These are phyloP conservation scores for Xenosphaeropsis pyriputrescens DNA, from an alignment of 2,329 filamentous ascomycete species.

Conservation along the genomic window DNA sequence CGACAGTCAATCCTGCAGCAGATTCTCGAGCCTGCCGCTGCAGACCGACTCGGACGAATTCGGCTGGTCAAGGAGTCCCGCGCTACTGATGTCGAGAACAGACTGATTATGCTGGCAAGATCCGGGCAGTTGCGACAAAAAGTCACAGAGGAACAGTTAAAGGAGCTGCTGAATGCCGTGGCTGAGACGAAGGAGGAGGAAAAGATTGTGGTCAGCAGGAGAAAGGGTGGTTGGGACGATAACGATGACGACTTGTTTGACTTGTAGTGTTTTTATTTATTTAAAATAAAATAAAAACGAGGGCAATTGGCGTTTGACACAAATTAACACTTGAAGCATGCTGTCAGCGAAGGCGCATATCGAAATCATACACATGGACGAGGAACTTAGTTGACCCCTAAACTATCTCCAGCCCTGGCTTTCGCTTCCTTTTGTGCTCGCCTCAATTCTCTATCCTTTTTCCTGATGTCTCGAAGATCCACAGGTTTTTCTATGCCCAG, in stretches of 20 bases:
- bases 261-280: constrained; percentile 24
- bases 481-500: constrained; percentile 80
- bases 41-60: constrained; percentile 86
- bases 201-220: constrained; percentile 74
- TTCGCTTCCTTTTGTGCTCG: constrained; percentile 43
- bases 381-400: not conserved
- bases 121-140: constrained; percentile 75
- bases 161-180: constrained; percentile 76
- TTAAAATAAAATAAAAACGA: too few species aligned
- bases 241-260: constrained; percentile 65
- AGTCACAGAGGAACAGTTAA: constrained; percentile 85
- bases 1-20: constrained; percentile 66
- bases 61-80: constrained; percentile 89
- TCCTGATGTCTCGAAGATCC: constrained; percentile 67
- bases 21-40: constrained; percentile 88
- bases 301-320: too few species aligned
- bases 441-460: constrained; percentile 51
- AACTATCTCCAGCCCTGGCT: not conserved
- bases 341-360: too few species aligned
- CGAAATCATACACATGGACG: too few species aligned
- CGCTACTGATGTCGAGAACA: constrained; percentile 80
- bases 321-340: too few species aligned
- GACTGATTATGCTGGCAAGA: constrained; percentile 82
- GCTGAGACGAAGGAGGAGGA: constrained; percentile 63
- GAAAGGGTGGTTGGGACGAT: constrained; percentile 76